These are phyloP conservation scores for Mucor ambiguus DNA, from an alignment of 371 early-diverging fungal species.

Conservation along the genomic window DNA sequence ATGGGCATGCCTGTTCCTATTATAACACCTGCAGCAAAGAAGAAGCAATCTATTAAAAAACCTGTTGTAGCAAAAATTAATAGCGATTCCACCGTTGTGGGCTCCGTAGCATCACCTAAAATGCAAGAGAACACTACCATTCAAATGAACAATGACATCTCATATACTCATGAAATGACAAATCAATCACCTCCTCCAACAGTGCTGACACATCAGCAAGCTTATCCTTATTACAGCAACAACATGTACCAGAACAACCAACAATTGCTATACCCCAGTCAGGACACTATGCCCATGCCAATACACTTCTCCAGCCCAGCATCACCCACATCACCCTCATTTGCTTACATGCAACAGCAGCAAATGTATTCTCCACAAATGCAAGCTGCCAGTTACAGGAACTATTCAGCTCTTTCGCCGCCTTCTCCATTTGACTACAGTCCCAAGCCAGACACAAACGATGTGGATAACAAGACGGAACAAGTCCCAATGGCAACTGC, in stretches of 20 bases:
- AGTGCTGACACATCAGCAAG: background rate
- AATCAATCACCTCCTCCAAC: background rate
- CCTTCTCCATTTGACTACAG: background rate
- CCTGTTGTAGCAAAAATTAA: background rate
- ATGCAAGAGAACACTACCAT: background rate
- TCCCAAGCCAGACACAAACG: background rate
- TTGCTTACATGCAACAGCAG: background rate
- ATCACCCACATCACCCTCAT: background rate
- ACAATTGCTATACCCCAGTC: background rate
- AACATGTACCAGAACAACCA: background rate
- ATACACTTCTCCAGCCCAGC: background rate
- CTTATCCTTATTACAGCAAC: background rate
- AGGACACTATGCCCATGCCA: background rate
- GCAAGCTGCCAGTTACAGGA: background rate
- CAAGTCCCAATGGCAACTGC: background rate
- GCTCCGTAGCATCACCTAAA: background rate
- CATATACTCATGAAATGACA: background rate
- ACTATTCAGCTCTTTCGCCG: background rate
- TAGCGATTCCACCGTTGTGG: background rate
- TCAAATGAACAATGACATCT: background rate
- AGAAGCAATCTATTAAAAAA: background rate
- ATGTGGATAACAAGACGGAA: background rate
- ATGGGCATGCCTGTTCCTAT: background rate
- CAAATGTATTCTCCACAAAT: background rate
- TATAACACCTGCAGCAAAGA: background rate